Percentiles rank a stretch among this genome's conserved stretches.
Evolutionary conservation across 2,329 filamentous ascomycete genomes (phyloP).

Genomic region (Microsporum audouinii): DNA sequence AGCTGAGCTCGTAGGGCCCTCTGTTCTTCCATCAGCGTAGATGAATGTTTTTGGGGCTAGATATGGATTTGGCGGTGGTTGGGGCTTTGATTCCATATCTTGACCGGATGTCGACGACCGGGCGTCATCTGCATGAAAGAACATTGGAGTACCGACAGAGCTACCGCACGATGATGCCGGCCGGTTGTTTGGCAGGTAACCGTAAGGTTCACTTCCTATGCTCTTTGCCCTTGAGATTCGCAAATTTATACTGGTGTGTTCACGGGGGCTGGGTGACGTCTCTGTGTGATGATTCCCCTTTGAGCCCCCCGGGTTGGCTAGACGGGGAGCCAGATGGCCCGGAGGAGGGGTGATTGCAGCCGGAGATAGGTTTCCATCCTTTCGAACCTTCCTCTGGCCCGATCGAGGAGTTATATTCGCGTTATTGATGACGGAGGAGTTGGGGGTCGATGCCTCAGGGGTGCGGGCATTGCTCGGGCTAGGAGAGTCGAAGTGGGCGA

Average conservation of each 20-base stretch:
- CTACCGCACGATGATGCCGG: slow-evolving; percentile 27
- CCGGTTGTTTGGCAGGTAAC: slow-evolving; percentile 15
- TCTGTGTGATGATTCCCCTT: background rate
- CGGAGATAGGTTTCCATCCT: slow-evolving; percentile 59
- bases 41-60: slow-evolving; percentile 24
- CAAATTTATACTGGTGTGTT: slow-evolving; percentile 19
- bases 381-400: slow-evolving; percentile 58
- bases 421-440: slow-evolving; percentile 37
- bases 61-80: slow-evolving; percentile 15
- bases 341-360: slow-evolving; percentile 36
- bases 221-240: slow-evolving; percentile 29
- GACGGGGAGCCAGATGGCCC: slow-evolving; percentile 2
- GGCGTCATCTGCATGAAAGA: slow-evolving; percentile 84
- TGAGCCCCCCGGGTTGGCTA: background rate
- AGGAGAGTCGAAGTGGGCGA: slow-evolving; percentile 24
- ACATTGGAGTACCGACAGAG: slow-evolving; percentile 47
- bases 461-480: slow-evolving; percentile 25
- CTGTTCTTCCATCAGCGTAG: slow-evolving; percentile 29
- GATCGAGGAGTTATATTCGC: slow-evolving; percentile 70
- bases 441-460: slow-evolving; percentile 40
- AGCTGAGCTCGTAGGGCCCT: background rate
- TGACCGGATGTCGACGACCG: slow-evolving; percentile 38
- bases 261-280: slow-evolving; percentile 12
- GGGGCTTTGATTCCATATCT: slow-evolving; percentile 17
- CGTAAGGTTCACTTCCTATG: slow-evolving; percentile 26